Conservation (phyloP, 2,329 filamentous ascomycete genomes). For the Neofusicoccum sp. region DNA sequence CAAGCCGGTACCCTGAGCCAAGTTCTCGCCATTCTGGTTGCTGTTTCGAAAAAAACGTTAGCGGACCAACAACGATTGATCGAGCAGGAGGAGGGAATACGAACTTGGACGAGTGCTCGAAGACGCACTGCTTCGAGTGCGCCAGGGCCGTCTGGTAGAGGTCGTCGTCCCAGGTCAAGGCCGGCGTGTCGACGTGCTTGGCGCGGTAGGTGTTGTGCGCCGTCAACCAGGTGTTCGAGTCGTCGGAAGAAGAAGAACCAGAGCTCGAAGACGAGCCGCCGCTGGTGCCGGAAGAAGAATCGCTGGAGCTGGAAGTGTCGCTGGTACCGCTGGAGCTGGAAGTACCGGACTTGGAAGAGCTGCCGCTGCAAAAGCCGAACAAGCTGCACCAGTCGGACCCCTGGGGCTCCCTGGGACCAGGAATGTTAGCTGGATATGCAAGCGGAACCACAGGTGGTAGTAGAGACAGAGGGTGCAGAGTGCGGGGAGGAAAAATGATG, state of each 20-base stretch:
- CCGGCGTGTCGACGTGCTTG: constrained; percentile 71
- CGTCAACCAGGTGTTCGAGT: not conserved
- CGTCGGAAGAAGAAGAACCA: not conserved
- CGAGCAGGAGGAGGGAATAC: too few relatives aligned
- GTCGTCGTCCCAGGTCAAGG: constrained; percentile 63
- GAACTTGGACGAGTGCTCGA: constrained; percentile 61
- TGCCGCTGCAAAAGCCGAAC: not conserved
- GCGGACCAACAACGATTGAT: not conserved
- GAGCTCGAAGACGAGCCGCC: not conserved
- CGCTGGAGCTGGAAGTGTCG: not conserved
- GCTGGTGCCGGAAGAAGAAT: too few relatives aligned
- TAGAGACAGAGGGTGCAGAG: too few relatives aligned
- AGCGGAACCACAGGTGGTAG: too few relatives aligned
- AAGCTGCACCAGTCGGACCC: too few relatives aligned
- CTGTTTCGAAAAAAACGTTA: not conserved
- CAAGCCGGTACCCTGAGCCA: constrained; percentile 69
- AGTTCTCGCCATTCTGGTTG: constrained; percentile 83
- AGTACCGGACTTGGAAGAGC: not conserved
- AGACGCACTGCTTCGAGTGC: constrained; percentile 73
- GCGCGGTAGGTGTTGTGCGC: constrained; percentile 75
- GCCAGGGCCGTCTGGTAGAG: constrained; percentile 58
- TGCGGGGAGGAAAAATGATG: too few relatives aligned
- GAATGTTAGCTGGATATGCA: too few relatives aligned
- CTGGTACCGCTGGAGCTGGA: not conserved
- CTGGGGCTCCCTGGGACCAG: too few relatives aligned